Percentiles rank a stretch among this genome's conserved stretches.
Conservation (phyloP, 2,329 filamentous ascomycete genomes). For the Apiospora hydei region DNA sequence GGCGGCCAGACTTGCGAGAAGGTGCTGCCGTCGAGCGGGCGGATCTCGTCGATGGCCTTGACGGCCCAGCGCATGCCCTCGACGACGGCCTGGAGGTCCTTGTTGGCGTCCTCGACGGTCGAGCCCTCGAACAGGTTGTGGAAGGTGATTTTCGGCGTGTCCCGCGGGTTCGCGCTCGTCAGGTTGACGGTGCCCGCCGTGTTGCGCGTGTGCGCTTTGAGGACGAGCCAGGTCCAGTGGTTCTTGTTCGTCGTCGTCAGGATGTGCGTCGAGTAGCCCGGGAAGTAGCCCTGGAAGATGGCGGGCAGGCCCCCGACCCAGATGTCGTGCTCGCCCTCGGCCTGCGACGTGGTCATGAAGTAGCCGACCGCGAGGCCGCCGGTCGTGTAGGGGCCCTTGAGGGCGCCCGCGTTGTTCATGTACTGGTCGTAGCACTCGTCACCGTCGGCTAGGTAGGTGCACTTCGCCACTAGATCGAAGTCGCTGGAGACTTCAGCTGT, state of each 20-base stretch:
- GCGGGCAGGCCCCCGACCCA: slow-evolving; percentile 42
- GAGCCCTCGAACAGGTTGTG: slow-evolving; percentile 56
- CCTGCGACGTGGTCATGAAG: slow-evolving; percentile 39
- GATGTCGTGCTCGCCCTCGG: slow-evolving; percentile 40
- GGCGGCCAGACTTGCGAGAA: slow-evolving; percentile 53
- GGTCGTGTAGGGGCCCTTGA: slow-evolving; percentile 42
- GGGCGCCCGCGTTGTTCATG: slow-evolving; percentile 31
- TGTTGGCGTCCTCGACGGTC: slow-evolving; percentile 27
- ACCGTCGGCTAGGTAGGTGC: slow-evolving; percentile 39
- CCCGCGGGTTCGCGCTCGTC: slow-evolving; percentile 63
- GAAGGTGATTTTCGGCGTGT: slow-evolving; percentile 66
- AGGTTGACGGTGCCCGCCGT: slow-evolving; percentile 63
- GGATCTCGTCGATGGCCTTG: slow-evolving; percentile 39
- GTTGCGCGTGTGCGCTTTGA: slow-evolving; percentile 67
- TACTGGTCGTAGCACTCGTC: slow-evolving; percentile 47
- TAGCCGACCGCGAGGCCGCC: slow-evolving; percentile 58
- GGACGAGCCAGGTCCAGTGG: slow-evolving; percentile 49
- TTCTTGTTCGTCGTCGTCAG: slow-evolving; percentile 41
- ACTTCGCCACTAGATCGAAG: slow-evolving; percentile 39
- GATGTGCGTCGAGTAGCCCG: slow-evolving; percentile 41
- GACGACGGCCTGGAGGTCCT: slow-evolving; percentile 52
- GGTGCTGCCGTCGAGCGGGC: slow-evolving; percentile 26
- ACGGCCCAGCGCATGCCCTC: slow-evolving; percentile 56
- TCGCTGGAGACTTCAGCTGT: slow-evolving; percentile 47
- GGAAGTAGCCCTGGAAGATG: slow-evolving; percentile 44